A percentile compares a stretch with the other conserved stretches of the same genome.
Conservation (phyloP, 2,329 filamentous ascomycete genomes). For the Cercospora berteroae region DNA sequence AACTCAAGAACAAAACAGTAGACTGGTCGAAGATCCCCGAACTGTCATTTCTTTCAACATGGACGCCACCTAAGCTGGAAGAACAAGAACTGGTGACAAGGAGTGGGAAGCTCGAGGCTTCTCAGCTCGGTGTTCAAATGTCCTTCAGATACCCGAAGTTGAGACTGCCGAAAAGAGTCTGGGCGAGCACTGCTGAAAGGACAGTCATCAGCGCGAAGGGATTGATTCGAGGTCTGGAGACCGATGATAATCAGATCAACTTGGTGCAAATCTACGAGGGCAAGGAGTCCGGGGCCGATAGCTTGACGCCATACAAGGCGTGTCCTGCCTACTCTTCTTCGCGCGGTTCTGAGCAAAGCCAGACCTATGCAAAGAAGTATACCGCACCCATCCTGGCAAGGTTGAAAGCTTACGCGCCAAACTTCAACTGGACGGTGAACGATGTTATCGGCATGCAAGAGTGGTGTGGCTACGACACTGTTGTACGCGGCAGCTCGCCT, state of each 20-base stretch:
- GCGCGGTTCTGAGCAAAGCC: slow-evolving; percentile 54
- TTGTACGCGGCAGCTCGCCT: slow-evolving; percentile 62
- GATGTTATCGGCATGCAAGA: slow-evolving; percentile 67
- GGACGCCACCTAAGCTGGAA: slow-evolving; percentile 55
- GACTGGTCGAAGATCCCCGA: slow-evolving; percentile 58
- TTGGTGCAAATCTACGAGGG: slow-evolving; percentile 58
- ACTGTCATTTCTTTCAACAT: slow-evolving; percentile 57
- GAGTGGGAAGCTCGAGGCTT: slow-evolving; percentile 60
- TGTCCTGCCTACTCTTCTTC: slow-evolving; percentile 63
- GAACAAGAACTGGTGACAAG: slow-evolving; percentile 60
- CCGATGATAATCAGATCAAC: slow-evolving; percentile 54
- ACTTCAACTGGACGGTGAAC: slow-evolving; percentile 62
- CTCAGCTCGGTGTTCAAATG: slow-evolving; percentile 58
- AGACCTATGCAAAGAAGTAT: slow-evolving; percentile 49
- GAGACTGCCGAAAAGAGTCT: slow-evolving; percentile 55
- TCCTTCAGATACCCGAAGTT: slow-evolving; percentile 59
- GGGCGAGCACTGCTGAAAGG: slow-evolving; percentile 63
- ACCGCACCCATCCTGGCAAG: slow-evolving; percentile 60
- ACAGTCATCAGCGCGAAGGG: slow-evolving; percentile 59
- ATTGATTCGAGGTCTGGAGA: slow-evolving; percentile 58
- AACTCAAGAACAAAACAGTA: slow-evolving; percentile 58
- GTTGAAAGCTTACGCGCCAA: slow-evolving; percentile 52
- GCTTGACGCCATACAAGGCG: slow-evolving; percentile 62
- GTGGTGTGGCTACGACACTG: slow-evolving; percentile 69
- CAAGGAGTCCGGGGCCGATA: slow-evolving; percentile 57